Base-by-base conservation (phyloP, 1,284 basidiomycete genomes). In the Fomitopsis betulina region DNA sequence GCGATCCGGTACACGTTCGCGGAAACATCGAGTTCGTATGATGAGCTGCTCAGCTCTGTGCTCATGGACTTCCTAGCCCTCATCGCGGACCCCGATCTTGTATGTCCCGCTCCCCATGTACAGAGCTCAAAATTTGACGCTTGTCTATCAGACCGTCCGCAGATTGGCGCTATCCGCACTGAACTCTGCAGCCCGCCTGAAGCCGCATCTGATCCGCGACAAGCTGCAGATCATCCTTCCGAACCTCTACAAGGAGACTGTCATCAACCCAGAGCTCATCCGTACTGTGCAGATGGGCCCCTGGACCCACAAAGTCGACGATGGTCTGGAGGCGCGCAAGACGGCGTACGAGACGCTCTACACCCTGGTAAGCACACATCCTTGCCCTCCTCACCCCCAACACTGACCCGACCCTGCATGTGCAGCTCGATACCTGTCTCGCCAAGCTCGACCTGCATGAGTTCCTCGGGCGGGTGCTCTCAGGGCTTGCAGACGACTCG, bases 261-360 rank as follows among this genome's bases (percentile, higher is more conserved):
- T 82, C 35, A 75, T 95, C 67, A 92, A 94, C 66, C 81, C 85
- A 15, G 86, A 91, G 38, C 84, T 98, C 56, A 89, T 98, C 67
- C 86, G 93, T 33, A 93, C 91, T 6, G 95, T 99, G 8, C 89
- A 93, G 69, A 98, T 99, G 97, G 97, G 97, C 15, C 97, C 97
- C 0, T 99, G 95, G 89, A 95, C 91, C 55, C 94, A 96, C 73
- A 93, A 91, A 70, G 91, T 94, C 37, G 94, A 97, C 67, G 94
- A 96, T 65, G 94, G 95, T 54, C 79, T 97, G 10, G 94, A 97
- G 63, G 85, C 93, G n/a, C 87, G 93, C 56, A 95, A 96, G 80
- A 96, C 93, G 0, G 96, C 96, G 2, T 98, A 93, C 74, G 96
- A 99, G 75, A 96, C 96, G 5, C 93, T 99, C 81, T 96, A 96